A percentile compares a stretch with the other conserved stretches of the same genome.
phyloP scores from a whole-genome alignment of 441 rosid genomes.

The Gossypium aridum region DNA sequence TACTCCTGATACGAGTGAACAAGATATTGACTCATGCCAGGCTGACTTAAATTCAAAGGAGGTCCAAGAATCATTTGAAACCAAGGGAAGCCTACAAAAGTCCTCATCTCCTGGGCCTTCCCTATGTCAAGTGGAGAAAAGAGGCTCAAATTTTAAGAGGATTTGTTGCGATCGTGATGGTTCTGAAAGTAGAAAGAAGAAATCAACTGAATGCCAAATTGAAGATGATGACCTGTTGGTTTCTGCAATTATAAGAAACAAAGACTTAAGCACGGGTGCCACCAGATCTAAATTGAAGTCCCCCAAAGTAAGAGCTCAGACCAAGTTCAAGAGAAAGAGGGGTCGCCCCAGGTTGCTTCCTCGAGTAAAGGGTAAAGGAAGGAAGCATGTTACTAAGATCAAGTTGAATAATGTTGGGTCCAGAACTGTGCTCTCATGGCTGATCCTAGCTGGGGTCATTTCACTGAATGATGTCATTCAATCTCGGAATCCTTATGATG shows the following conservation, averaged over 20 bases:
- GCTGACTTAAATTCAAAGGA: slow-evolving; percentile 28
- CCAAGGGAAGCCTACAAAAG: slow-evolving; percentile 18
- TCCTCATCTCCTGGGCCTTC: slow-evolving; percentile 18
- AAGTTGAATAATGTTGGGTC: slow-evolving; percentile 46
- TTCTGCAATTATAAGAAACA: slow-evolving; percentile 55
- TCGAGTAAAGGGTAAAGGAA: slow-evolving; percentile 39
- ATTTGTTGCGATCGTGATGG: slow-evolving; percentile 22
- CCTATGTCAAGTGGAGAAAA: slow-evolving; percentile 23
- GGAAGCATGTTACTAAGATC: slow-evolving; percentile 32
- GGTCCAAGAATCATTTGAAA: slow-evolving; percentile 21
- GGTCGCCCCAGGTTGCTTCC: slow-evolving; percentile 75
- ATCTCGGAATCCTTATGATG: slow-evolving; percentile 57
- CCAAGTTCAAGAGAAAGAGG: slow-evolving; percentile 40
- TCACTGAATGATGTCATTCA: slow-evolving; percentile 65
- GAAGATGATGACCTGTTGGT: slow-evolving; percentile 62
- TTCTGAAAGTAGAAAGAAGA: slow-evolving; percentile 35
- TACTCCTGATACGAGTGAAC: slow-evolving; percentile 20
- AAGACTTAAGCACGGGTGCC: slow-evolving; percentile 31
- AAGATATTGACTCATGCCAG: slow-evolving; percentile 21
- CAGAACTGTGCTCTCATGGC: slow-evolving; percentile 80
- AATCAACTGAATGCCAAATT: slow-evolving; percentile 38
- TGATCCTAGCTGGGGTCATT: slow-evolving; percentile 57
- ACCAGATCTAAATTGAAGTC: slow-evolving; percentile 41
- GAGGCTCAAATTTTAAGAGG: slow-evolving; percentile 35
- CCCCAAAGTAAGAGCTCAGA: slow-evolving; percentile 36